Evolutionary conservation across 805 yeast species (phyloP), one percentile per base, ranked within the genome.

Genomic region (Priceomyces castillae): DNA sequence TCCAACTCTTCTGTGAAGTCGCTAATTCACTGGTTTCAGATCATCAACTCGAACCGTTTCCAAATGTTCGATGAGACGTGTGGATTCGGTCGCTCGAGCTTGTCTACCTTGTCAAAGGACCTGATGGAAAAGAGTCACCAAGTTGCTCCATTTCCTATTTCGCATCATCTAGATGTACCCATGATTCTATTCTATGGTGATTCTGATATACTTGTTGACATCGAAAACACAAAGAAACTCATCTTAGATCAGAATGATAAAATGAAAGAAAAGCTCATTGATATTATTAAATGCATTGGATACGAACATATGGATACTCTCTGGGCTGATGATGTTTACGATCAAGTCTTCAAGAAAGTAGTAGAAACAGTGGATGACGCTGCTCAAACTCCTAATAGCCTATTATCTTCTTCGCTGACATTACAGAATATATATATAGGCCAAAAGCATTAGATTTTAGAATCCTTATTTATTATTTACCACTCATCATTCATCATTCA

Each of bases 221-320:
- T 61, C 17, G 54, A 59, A 14, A 48, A 40, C n/a, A 60, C 62
- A 2, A 47, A 42, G 40, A 43, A 46, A 6, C 41, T 62, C 19
- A 55, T 63, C 17, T 46, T 59, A 25, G 57, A 52, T 30, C 58
- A 54, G 23, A 62, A 62, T 38, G 50, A 42, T 7, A 43, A 43
- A 30, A 59, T 61, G 67, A 44, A 44, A 34, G 30, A 45, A 14
- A 59, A 56, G 36, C 38, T 58, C 18, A 9, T 48, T 3, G 50
- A 47, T n/a, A 44, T 54, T 11, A 43, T 58, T 1, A 40, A 41
- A 30, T 61, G 66, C 40, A 49, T 45, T 4, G 53, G 54, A 2
- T 62, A 62, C 42, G 68, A 63, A 40, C 68, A 63, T 40, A 59
- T 63, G 62, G 68, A 63, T 43, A 59, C 62, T 3, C 46, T 63